Base-by-base conservation (phyloP, 1,284 basidiomycete genomes). In the Cystobasidium pallidum region DNA sequence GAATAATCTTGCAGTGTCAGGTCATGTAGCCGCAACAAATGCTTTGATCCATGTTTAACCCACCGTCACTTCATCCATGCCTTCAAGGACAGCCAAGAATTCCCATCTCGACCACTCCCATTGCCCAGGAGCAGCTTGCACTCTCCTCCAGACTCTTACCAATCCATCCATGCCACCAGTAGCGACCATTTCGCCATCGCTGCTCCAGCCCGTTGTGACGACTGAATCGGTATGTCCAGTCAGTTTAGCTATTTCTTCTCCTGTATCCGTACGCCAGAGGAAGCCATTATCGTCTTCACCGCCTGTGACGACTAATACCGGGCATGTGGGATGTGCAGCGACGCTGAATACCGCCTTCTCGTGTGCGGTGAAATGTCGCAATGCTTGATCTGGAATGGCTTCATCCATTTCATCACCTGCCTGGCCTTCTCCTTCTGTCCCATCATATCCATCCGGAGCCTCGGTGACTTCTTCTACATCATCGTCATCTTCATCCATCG, bases 141-240 rank as follows among this genome's bases (percentile, higher is more conserved):
- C 89, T 77, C 90, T 85, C 80, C 89, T 84, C 94, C 94, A 99
- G 71, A 99, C 84, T 75, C 93, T 86, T 26, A 98, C 89, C 78
- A 88, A 89, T 10, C 96, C 95, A 79, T 99, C 95, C 92, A 99
- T 97, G 0, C 95, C 94, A 21, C 93, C 95, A 0, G 94, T 97
- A 15, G 95, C 89, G 72, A 95, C 86, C 85, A 95, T 85, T 81
- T 95, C 89, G 11, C 96, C 95, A 79, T 97, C 93, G 3, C 84
- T 79, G 79, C 88, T 95, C 85, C 91, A 99, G 49, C 85, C 89
- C 0, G 87, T 86, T 64, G 85, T 85, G 2, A 89, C 89, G 51
- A 99, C 92, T 76, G 91, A 94, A 80, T 99, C 96, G 7, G 88
- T 88, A 82, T 99, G 95, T 0, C 95, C 95, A 0, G 89, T 89